phyloP scores from a whole-genome alignment of 208 protist genomes.

The Trypanosoma rangeli region DNA sequence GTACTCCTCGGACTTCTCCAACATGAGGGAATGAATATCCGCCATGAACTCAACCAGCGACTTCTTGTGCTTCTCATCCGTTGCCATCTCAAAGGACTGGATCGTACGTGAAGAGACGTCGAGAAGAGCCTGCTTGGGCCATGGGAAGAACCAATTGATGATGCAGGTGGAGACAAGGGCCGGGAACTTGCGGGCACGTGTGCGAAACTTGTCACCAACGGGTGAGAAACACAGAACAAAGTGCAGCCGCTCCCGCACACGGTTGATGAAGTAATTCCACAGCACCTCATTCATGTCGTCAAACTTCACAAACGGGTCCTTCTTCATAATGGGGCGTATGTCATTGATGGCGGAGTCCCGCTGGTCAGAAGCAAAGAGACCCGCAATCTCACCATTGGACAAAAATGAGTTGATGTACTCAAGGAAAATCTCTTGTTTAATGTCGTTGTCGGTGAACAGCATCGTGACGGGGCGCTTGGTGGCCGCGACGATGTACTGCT shows the following conservation, averaged over 20 bases:
- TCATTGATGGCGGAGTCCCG: slow-evolving; percentile 96
- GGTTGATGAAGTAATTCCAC: slow-evolving; percentile 97
- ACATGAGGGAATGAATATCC: slow-evolving; percentile 90
- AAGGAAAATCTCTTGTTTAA: slow-evolving; percentile 98
- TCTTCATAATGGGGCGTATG: slow-evolving; percentile 94
- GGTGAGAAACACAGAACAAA: slow-evolving; percentile 98
- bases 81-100: slow-evolving; percentile 91
- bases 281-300: slow-evolving; percentile 96
- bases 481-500: slow-evolving; percentile 88
- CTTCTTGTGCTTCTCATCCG: slow-evolving; percentile 88
- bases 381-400: slow-evolving; percentile 95
- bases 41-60: slow-evolving; percentile 92
- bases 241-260: slow-evolving; percentile 96
- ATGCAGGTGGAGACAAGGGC: slow-evolving; percentile 96
- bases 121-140: slow-evolving; percentile 95
- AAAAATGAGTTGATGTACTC: slow-evolving; percentile 98
- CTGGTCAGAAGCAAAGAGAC: slow-evolving; percentile 98
- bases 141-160: slow-evolving; percentile 99
- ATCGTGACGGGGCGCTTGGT: slow-evolving; percentile 92
- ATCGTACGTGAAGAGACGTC: slow-evolving; percentile 93
- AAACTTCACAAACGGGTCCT: slow-evolving; percentile 91
- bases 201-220: slow-evolving; percentile 96
- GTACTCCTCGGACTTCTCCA: slow-evolving; percentile 92
- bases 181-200: slow-evolving; percentile 96
- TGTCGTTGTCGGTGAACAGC: slow-evolving; percentile 98